These are phyloP conservation scores for Coemansia sp. DNA, from an alignment of 192 early-diverging fungal genomes.

Conservation along the genomic window DNA sequence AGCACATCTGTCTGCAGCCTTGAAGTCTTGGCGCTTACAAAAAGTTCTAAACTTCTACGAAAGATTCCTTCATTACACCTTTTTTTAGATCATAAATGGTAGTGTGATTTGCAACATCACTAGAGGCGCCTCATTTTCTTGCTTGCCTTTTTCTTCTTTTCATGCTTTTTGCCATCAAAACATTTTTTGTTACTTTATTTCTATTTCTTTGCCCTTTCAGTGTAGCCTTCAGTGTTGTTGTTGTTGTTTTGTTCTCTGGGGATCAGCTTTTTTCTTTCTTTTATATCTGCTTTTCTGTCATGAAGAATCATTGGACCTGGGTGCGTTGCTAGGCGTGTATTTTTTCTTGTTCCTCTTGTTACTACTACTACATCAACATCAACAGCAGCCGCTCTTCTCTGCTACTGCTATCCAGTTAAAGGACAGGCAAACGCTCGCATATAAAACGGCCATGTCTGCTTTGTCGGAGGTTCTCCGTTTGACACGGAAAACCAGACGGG, in stretches of 20 bases:
- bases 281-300: not conserved
- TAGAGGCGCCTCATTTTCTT: not conserved
- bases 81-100: too few relatives aligned
- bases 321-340: not conserved
- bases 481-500: slow-evolving; percentile 1
- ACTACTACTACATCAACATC: not conserved
- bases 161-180: not conserved
- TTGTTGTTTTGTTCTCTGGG: not conserved
- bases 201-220: not conserved
- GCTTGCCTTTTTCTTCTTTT: not conserved
- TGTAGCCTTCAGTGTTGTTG: slow-evolving; percentile 1
- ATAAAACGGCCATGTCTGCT: slow-evolving; percentile 11
- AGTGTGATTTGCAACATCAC: too few relatives aligned
- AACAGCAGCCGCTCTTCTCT: not conserved
- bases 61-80: too few relatives aligned
- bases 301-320: not conserved
- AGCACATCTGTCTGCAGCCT: too few relatives aligned
- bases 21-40: too few relatives aligned
- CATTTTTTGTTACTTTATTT: not conserved
- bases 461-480: slow-evolving; percentile 10
- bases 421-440: not conserved
- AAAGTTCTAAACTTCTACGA: too few relatives aligned
- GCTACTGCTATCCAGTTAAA: not conserved
- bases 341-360: not conserved
- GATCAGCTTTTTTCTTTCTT: not conserved